phyloP scores from a whole-genome alignment of 2,329 filamentous ascomycete genomes.

The Phialocephala sp. region DNA sequence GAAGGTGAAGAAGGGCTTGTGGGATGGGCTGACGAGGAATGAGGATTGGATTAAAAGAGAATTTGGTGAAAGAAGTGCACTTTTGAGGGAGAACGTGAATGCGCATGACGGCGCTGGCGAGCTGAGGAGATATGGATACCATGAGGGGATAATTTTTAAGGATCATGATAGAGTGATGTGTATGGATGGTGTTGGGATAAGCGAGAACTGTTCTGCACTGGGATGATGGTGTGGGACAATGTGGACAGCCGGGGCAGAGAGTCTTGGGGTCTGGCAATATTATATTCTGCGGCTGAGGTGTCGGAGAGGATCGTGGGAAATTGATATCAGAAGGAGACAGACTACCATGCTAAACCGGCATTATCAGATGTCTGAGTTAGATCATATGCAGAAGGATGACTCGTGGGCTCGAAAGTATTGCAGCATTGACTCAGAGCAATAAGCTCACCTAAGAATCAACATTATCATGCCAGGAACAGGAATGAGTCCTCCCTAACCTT shows the following conservation, averaged over 20 bases:
- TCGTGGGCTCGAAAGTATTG: background rate
- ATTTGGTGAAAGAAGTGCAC: constrained; percentile 13
- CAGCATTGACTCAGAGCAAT: background rate
- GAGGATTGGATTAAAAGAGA: constrained; percentile 13
- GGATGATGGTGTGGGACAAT: constrained; percentile 25
- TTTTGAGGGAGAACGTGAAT: constrained; percentile 6
- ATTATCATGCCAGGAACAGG: background rate
- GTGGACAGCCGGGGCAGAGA: constrained; percentile 20
- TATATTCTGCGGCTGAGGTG: background rate
- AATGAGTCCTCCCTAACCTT: background rate
- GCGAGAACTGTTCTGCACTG: constrained; percentile 21
- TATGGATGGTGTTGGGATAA: constrained; percentile 21
- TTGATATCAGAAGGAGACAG: background rate
- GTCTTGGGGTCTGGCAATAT: constrained; percentile 10
- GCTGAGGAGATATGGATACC: constrained; percentile 13
- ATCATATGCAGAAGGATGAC: background rate
- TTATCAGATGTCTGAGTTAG: background rate
- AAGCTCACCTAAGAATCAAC: background rate
- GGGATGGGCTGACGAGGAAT: constrained; percentile 14
- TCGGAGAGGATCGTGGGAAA: background rate
- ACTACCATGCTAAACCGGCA: background rate
- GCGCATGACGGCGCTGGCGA: background rate
- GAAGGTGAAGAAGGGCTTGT: constrained; percentile 6
- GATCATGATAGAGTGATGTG: constrained; percentile 3
- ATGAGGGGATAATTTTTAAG: constrained; percentile 17